Conservation (phyloP, 768 basidiomycete genomes). For the Leccinum incarnatum region DNA sequence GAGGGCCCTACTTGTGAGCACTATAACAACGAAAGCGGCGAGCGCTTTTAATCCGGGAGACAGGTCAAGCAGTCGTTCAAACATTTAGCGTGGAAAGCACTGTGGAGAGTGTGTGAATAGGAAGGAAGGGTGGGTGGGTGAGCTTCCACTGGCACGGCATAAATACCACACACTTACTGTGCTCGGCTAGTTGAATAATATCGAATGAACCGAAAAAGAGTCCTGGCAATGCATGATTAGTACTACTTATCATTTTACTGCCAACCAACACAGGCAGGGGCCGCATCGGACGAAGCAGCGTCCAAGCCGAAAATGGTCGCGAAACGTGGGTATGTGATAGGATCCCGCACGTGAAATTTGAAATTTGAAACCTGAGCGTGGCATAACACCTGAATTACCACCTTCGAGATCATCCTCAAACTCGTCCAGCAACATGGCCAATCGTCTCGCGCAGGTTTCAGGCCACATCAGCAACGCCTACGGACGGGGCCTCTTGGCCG, state of each 20-base stretch:
- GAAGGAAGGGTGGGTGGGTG: not conserved
- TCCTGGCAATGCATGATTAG: not conserved
- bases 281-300: not conserved
- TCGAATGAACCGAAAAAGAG: not conserved
- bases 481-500: slow-evolving; percentile 58
- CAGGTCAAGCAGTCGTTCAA: slow-evolving; percentile 3
- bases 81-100: slow-evolving; percentile 5
- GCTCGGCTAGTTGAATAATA: slow-evolving; percentile 11
- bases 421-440: slow-evolving; percentile 36
- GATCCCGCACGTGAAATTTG: too few species aligned
- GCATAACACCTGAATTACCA: not conserved
- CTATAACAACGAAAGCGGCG: slow-evolving; percentile 16
- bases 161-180: not conserved
- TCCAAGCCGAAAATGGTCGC: not conserved
- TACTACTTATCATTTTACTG: not conserved
- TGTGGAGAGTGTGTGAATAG: not conserved
- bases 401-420: not conserved
- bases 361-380: not conserved
- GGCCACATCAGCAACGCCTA: slow-evolving; percentile 59
- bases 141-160: not conserved
- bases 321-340: too few species aligned
- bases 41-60: slow-evolving; percentile 16
- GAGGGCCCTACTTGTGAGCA: slow-evolving; percentile 13
- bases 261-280: too few species aligned
- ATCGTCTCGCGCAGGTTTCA: slow-evolving; percentile 66